Base-by-base conservation (phyloP, 164 flowering plant species). In the Piper betle region DNA sequence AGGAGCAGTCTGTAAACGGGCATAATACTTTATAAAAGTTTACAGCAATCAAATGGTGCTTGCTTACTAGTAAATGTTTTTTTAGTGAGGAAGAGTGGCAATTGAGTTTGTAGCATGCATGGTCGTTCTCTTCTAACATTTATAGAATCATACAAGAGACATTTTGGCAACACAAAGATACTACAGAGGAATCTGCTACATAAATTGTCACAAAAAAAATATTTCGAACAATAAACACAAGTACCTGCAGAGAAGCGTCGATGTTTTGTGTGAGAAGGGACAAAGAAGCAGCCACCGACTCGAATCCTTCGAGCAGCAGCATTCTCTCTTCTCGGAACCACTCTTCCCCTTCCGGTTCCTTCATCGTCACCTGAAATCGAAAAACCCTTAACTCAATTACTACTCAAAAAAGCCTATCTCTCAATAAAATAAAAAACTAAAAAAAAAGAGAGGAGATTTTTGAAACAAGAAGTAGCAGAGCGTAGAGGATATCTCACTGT, bases 271-370 rank as follows among this genome's bases (percentile, higher is more conserved):
- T 80, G 2, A 92, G 81, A 74, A 75, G 88, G 71, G 88, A 81
- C 61, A 92, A 73, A 60, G 93, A 74, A 33, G 81, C 71, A 2
- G 90, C 72, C 57, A 89, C 64, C 9, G 96, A 87, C 65, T 93
- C 97, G 54, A 93, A 93, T 50, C 98, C 98, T 75, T 84, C 82
- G 1, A 87, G 78, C 77, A 93, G 66, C 69, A 93, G 88, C 82
- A 79, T 58, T 6, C 88, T 73, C 40, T 93, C 98, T 53, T 85
- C 86, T 78, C 76, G 83, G 76, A 79, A 66, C 15, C 77, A 38
- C 65, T 74, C 77, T 2, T 66, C 72, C 11, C 65, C 62, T 20
- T 73, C 74, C 56, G 4, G 19, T 39, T 20, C 72, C 87, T 79
- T 58, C 60, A 63, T 60, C 57, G 58, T 3, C 12, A 39, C 41